A percentile compares a stretch with the other conserved stretches of the same genome.
phyloP scores from a whole-genome alignment of 202 grass and related monocot genomes.

The Hordeum pubiflorum region DNA sequence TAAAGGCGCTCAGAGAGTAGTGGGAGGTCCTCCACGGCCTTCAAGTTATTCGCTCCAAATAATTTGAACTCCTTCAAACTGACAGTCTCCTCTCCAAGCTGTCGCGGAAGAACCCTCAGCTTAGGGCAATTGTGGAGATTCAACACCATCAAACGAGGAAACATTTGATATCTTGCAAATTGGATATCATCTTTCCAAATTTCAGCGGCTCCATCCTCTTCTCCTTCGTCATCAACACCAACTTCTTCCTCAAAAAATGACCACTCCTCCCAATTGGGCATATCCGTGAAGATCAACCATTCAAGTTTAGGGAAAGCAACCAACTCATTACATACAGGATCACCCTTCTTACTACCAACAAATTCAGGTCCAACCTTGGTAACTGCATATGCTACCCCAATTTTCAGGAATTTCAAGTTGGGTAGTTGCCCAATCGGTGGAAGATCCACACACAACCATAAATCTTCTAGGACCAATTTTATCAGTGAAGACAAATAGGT shows the following conservation, averaged over 20 bases:
- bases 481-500: background rate
- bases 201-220: background rate
- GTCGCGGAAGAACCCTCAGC: conserved; percentile 8
- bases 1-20: background rate
- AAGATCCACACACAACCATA: background rate
- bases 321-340: background rate
- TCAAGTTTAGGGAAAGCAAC: background rate
- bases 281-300: background rate
- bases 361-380: background rate
- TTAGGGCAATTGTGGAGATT: too few relatives aligned
- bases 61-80: background rate
- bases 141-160: too few relatives aligned
- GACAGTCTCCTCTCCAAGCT: background rate
- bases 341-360: background rate
- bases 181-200: background rate
- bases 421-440: background rate
- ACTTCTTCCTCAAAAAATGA: background rate
- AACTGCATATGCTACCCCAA: background rate
- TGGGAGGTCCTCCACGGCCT: background rate
- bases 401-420: background rate
- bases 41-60: background rate
- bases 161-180: background rate
- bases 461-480: accelerated
- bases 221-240: background rate
- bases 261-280: background rate